These are phyloP conservation scores for Spiraea crenata DNA, from an alignment of 331 rosid species.

Conservation along the genomic window DNA sequence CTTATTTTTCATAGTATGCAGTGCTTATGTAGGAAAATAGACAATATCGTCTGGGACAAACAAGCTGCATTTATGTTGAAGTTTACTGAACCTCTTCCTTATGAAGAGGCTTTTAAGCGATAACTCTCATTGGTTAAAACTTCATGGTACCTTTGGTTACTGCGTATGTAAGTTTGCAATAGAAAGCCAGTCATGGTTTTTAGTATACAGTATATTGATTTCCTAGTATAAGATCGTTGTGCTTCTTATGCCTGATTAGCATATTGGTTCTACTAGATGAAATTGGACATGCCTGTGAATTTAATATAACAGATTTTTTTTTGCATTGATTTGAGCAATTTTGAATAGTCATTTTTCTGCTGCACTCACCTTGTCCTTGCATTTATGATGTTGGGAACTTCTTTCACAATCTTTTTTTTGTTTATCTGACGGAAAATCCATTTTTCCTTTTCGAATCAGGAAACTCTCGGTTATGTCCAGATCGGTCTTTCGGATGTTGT, in stretches of 20 bases:
- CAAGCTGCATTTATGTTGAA: neutral
- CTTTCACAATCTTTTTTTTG: neutral
- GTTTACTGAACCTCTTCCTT: neutral
- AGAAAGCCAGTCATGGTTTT: slow-evolving; percentile 1
- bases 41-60: neutral
- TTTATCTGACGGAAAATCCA: neutral
- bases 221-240: neutral
- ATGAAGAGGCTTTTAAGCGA: neutral
- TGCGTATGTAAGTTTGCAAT: too few relatives aligned
- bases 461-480: slow-evolving; percentile 69
- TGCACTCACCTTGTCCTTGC: neutral
- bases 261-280: neutral
- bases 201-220: neutral
- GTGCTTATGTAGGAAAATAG: neutral
- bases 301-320: neutral
- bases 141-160: neutral
- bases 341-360: neutral
- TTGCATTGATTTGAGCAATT: neutral
- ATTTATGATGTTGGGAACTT: neutral
- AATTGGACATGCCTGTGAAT: neutral
- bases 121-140: neutral
- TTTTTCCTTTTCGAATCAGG: slow-evolving; percentile 37
- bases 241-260: neutral
- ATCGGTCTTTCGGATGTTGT: slow-evolving; percentile 69
- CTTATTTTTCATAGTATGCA: neutral